Evolutionary conservation across 208 protist genomes (phyloP).

Genomic region (Wallacemonas collosoma): DNA sequence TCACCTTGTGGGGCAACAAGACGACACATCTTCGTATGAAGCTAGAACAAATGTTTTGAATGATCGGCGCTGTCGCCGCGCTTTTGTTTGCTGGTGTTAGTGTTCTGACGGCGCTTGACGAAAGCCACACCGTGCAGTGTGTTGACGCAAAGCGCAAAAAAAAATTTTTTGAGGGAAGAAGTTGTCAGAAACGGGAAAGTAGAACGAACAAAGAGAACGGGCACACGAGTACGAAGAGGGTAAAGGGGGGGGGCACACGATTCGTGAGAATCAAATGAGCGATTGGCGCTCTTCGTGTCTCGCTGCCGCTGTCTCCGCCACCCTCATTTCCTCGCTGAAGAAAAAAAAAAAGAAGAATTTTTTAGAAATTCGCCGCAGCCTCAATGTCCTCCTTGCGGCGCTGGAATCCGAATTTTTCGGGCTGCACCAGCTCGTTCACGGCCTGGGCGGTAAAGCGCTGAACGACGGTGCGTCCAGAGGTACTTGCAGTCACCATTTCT

Average conservation of each 20-base stretch:
- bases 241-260: background rate
- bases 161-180: background rate
- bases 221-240: background rate
- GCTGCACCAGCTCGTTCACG: constrained; percentile 67
- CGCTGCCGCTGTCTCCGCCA: too few relatives aligned
- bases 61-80: too few relatives aligned
- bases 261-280: background rate
- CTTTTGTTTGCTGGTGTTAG: too few relatives aligned
- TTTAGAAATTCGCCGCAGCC: background rate
- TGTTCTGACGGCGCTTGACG: too few relatives aligned
- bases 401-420: constrained; percentile 55
- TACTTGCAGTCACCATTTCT: constrained; percentile 51
- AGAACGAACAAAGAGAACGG: background rate
- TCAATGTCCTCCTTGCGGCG: constrained; percentile 33
- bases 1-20: too few relatives aligned
- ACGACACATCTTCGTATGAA: too few relatives aligned
- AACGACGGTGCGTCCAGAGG: constrained; percentile 25
- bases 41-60: too few relatives aligned
- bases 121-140: too few relatives aligned
- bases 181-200: background rate
- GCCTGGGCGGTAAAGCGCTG: constrained; percentile 45
- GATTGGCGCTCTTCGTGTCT: background rate
- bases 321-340: background rate
- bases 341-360: constrained; percentile 1
- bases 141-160: too few relatives aligned